These are phyloP conservation scores for Spergularia azorica DNA, from an alignment of 179 eudicot species.

Conservation along the genomic window DNA sequence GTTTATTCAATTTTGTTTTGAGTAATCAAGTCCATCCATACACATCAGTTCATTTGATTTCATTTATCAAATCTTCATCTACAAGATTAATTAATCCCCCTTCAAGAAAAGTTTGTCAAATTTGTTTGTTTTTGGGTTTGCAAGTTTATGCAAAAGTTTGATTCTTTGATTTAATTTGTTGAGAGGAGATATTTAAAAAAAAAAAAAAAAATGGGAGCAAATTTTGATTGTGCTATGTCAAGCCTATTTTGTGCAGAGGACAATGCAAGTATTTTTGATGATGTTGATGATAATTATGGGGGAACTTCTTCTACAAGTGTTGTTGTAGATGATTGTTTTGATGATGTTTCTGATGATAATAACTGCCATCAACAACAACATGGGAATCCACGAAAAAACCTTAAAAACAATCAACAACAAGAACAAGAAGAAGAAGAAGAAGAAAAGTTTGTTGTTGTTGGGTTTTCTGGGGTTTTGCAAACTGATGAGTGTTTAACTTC, in stretches of 20 bases:
- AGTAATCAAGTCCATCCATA: conserved; percentile 1
- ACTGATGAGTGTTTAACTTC: conserved; percentile 53
- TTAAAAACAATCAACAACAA: conserved; percentile 1
- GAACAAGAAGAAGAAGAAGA: conserved; percentile 30
- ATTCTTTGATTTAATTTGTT: conserved; percentile 5
- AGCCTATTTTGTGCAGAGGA: conserved; percentile 66
- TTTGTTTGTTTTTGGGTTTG: neutral
- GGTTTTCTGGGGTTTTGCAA: conserved; percentile 31
- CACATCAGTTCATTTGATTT: neutral
- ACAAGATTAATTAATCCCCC: neutral
- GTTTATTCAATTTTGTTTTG: neutral
- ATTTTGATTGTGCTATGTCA: conserved; percentile 54
- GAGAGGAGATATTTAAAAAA: neutral
- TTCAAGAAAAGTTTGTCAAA: neutral
- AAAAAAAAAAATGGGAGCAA: conserved; percentile 49
- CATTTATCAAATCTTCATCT: neutral
- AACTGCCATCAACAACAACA: conserved; percentile 17
- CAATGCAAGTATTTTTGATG: conserved; percentile 41
- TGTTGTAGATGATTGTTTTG: conserved; percentile 26
- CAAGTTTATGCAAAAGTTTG: conserved; percentile 19
- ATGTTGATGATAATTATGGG: conserved; percentile 35
- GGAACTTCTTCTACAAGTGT: conserved; percentile 12
- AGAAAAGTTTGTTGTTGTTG: conserved; percentile 23
- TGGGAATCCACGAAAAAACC: conserved; percentile 16
- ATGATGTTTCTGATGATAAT: conserved; percentile 20